Evolutionary conservation across 2,329 filamentous ascomycete genomes (phyloP).

Genomic region (Aureobasidium sp.): DNA sequence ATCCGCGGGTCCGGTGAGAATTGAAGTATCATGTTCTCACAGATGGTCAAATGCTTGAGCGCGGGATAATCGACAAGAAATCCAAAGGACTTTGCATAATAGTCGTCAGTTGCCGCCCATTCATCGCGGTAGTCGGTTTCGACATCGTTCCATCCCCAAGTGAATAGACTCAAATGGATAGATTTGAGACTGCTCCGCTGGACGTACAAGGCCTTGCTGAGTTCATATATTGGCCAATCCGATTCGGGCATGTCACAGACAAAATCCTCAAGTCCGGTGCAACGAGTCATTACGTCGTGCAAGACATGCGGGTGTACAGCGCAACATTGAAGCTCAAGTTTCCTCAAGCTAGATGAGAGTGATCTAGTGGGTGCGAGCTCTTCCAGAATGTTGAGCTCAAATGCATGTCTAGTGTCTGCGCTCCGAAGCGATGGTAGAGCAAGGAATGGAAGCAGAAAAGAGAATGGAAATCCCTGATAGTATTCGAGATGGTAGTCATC

Average conservation of each 20-base stretch:
- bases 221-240: background rate
- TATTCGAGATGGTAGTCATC: background rate
- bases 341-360: background rate
- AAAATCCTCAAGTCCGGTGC: background rate
- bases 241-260: background rate
- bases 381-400: background rate
- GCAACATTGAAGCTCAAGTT: background rate
- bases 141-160: background rate
- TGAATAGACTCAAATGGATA: background rate
- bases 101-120: background rate
- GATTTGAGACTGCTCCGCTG: background rate
- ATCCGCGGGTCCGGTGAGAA: background rate
- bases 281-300: background rate
- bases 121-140: background rate
- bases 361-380: background rate
- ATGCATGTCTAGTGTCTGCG: background rate
- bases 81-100: background rate
- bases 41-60: background rate
- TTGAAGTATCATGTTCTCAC: background rate
- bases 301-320: background rate
- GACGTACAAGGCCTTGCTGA: background rate
- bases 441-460: background rate
- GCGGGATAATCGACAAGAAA: background rate
- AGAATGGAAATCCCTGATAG: background rate
- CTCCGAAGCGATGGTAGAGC: background rate